Base-by-base conservation (phyloP, 1,139 yeast genomes). In the Lodderomyces oxycetoniae region DNA sequence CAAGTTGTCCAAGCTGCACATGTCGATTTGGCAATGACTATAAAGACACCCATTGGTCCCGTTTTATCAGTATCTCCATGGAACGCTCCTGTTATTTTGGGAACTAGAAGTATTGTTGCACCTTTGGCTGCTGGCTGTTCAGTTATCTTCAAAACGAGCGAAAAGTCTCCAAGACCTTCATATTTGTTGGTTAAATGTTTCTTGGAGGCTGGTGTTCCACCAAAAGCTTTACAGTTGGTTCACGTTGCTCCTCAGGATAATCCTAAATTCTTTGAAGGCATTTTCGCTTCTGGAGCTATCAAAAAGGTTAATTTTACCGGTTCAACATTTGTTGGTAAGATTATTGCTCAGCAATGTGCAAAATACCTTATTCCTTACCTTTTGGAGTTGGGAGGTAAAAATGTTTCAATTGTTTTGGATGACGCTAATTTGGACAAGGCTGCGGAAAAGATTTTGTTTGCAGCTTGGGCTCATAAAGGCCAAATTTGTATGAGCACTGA, bases 61-160 rank as follows among this genome's bases (percentile, higher is more conserved):
- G 69, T 70, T 0, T 46, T 68, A 26, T 54, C 73, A 8, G 61
- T 69, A 2, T 52, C 73, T 4, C 68, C 75, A 1, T 69, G 74
- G 75, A 70, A 69, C 49, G 74, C 73, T 1, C 74, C 76, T 1
- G 61, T 61, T 1, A 51, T 71, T 20, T 53, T 71, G 29, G 52
- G 59, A 5, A 53, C 57, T 10, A 49, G 74, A 37, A 52, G 71
- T 2, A 54, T 69, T 3, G 43, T 55, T 14, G 68, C 70, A 4
- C 75, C 75, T 2, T 49, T 70, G 33, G 65, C 68, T 20, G 74
- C 75, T n/a, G 75, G 75, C 2, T 68, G 74, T 43, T 66, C 74
- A 0, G 74, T 70, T n/a, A 47, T 69, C 11, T 41, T 59, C 27
- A 67, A 67, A 38, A 49, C 70, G 0, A 52, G 67, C 4, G 72